phyloP scores from a whole-genome alignment of 192 early-diverging fungal species.

The Nowakowskiella sp. region DNA sequence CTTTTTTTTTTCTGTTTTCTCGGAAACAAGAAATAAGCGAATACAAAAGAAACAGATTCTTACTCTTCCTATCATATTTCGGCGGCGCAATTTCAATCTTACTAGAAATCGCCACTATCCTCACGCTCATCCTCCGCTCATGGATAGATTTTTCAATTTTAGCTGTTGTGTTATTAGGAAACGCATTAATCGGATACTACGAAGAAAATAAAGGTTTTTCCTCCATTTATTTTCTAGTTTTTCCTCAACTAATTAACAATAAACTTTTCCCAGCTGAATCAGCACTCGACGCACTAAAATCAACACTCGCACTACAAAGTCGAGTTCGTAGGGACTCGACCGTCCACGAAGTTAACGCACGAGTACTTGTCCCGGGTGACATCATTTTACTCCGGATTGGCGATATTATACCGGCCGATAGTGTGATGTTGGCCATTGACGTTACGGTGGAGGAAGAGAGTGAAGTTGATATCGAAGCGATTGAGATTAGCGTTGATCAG shows the following conservation, averaged over 20 bases:
- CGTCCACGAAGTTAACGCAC: constrained; percentile 64
- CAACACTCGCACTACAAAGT: constrained; percentile 84
- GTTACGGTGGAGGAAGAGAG: constrained; percentile 64
- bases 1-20: not conserved
- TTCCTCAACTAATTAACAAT: not conserved
- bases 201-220: constrained; percentile 88
- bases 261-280: no score
- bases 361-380: constrained; percentile 82
- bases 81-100: constrained; percentile 84
- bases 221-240: not conserved
- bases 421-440: constrained; percentile 65
- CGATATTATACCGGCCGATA: constrained; percentile 92
- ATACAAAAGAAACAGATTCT: constrained; percentile 70
- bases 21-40: constrained; percentile 52
- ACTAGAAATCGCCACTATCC: constrained; percentile 80
- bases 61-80: constrained; percentile 84
- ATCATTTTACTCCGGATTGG: constrained; percentile 85
- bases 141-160: not conserved
- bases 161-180: constrained; percentile 23
- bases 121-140: constrained; percentile 17
- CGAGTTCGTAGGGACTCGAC: constrained; percentile 71
- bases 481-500: no score
- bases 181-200: constrained; percentile 87
- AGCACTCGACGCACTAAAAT: constrained; percentile 88
- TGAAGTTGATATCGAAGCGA: constrained; percentile 67